Conservation (phyloP, 176 grass and related monocot genomes). For the Musa acuminata region DNA sequence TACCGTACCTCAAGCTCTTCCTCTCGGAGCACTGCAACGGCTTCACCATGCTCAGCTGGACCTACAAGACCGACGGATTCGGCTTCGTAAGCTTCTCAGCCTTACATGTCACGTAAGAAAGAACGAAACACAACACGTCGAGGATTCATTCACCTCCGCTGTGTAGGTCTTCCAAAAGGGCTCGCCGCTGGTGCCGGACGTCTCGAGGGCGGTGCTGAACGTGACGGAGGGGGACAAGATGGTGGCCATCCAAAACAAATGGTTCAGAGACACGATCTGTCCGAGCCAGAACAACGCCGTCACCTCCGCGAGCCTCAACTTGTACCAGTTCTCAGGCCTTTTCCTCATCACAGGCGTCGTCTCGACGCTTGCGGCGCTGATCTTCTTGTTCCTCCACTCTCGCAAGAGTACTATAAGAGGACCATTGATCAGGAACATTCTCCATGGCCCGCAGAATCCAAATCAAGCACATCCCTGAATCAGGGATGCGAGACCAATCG, state of each 20-base stretch:
- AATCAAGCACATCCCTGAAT: too few species aligned
- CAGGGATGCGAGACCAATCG: too few species aligned
- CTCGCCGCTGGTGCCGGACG: conserved; percentile 34
- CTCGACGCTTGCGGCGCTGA: conserved; percentile 30
- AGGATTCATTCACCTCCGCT: background rate
- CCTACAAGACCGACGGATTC: conserved; percentile 53
- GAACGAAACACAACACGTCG: background rate
- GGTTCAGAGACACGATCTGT: conserved; percentile 16
- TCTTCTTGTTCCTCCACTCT: conserved; percentile 23
- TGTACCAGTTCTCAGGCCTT: conserved; percentile 39
- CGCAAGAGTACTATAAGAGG: too few species aligned
- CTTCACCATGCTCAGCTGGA: conserved; percentile 31
- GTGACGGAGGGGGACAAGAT: conserved; percentile 24
- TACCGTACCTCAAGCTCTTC: conserved; percentile 47
- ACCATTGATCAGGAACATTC: too few species aligned
- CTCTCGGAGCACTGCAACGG: conserved; percentile 23
- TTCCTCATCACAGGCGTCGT: conserved; percentile 41
- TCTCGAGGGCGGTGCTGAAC: conserved; percentile 49
- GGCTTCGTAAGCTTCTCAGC: conserved; percentile 48
- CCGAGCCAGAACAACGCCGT: background rate
- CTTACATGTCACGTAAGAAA: background rate
- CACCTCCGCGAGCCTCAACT: conserved; percentile 18
- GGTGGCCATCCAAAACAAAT: conserved; percentile 22
- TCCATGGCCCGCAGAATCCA: too few species aligned
- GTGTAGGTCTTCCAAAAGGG: conserved; percentile 46